phyloP scores from a whole-genome alignment of 805 yeast genomes.

The Candida ponderosae region DNA sequence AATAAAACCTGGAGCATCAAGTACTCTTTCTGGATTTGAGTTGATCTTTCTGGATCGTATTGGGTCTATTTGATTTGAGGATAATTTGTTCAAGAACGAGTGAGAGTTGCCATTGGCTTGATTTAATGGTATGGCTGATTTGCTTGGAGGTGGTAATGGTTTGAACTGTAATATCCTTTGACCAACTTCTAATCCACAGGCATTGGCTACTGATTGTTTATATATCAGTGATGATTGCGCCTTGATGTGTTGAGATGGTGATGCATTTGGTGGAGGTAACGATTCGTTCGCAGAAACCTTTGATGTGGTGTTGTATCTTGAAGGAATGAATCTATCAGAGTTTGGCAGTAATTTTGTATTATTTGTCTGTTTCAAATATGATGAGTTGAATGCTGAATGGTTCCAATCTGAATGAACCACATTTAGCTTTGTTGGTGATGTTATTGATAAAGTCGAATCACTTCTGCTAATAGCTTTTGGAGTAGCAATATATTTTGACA shows the following conservation, averaged over 20 bases:
- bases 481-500: background rate
- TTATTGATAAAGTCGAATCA: slow-evolving; percentile 27
- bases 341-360: slow-evolving; percentile 16
- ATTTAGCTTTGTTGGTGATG: slow-evolving; percentile 41
- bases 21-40: slow-evolving; percentile 82
- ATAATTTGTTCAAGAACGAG: slow-evolving; percentile 8
- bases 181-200: slow-evolving; percentile 83
- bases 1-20: slow-evolving; percentile 92
- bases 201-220: slow-evolving; percentile 82
- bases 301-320: slow-evolving; percentile 40
- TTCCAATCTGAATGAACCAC: slow-evolving; percentile 32
- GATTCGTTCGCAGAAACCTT: slow-evolving; percentile 30
- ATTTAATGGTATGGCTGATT: slow-evolving; percentile 16
- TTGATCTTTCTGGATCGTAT: slow-evolving; percentile 73
- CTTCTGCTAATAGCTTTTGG: background rate
- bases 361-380: slow-evolving; percentile 16
- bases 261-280: slow-evolving; percentile 37
- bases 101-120: slow-evolving; percentile 22
- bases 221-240: slow-evolving; percentile 41
- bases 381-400: slow-evolving; percentile 12
- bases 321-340: slow-evolving; percentile 57
- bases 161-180: slow-evolving; percentile 80
- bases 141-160: slow-evolving; percentile 67
- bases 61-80: slow-evolving; percentile 38
- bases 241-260: slow-evolving; percentile 34